phyloP scores from a whole-genome alignment of 257 asterid genomes.

The Galeopsis tetrahit region DNA sequence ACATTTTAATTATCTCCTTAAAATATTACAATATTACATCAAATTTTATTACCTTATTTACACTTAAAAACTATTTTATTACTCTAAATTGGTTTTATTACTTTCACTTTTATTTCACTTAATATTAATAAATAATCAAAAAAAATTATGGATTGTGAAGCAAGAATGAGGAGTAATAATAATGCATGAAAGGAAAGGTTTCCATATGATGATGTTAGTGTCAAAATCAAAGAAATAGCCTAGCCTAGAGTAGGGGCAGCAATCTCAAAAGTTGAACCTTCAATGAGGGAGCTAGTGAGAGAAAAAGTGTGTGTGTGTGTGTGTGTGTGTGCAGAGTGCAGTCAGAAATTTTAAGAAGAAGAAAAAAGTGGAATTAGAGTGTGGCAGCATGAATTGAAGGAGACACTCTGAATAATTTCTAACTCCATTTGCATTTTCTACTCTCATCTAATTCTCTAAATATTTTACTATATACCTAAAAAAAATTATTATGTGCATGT shows the following conservation, averaged over 20 bases:
- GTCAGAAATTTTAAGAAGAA: conserved; percentile 43
- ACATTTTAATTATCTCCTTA: no score
- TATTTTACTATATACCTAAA: no score
- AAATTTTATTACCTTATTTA: no score
- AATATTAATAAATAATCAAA: background rate
- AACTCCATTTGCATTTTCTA: conserved; percentile 29
- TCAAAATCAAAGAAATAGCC: conserved; percentile 56
- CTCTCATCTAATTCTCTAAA: no score
- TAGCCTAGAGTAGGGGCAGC: conserved; percentile 22
- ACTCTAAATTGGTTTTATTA: no score
- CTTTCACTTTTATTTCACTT: no score
- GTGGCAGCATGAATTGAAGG: conserved; percentile 61
- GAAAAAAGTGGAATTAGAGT: conserved; percentile 46
- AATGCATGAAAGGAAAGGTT: conserved; percentile 31
- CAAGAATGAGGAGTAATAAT: background rate
- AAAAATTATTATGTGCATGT: no score
- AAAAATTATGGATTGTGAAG: conserved; percentile 5
- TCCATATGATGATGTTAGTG: conserved; percentile 44
- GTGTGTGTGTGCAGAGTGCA: background rate
- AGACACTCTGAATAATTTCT: conserved; percentile 39
- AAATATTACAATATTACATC: no score
- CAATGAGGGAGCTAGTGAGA: conserved; percentile 28
- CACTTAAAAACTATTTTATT: no score
- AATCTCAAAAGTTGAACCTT: conserved; percentile 57
- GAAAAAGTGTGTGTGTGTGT: background rate